These are phyloP conservation scores for Colletotrichum sp. DNA, from an alignment of 2,329 filamentous ascomycete species.

Conservation along the genomic window DNA sequence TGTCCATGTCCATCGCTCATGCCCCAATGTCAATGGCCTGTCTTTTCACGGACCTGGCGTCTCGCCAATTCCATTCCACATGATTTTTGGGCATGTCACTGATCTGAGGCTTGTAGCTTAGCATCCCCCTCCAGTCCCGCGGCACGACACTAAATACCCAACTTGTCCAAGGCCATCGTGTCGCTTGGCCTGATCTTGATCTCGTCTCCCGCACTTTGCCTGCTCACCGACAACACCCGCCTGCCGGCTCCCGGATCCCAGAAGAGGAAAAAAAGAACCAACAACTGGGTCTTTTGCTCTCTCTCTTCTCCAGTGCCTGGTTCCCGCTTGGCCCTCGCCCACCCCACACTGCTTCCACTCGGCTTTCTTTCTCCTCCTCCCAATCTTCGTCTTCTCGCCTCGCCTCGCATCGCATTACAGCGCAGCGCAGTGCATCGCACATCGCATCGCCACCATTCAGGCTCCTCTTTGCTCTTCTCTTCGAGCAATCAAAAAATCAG, in stretches of 20 bases:
- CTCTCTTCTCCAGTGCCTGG: not conserved
- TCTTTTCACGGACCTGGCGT: not conserved
- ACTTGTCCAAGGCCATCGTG: not conserved
- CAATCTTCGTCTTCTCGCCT: not conserved
- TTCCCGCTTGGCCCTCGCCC: not conserved
- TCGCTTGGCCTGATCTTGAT: not conserved
- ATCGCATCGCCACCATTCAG: not conserved
- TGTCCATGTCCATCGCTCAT: not conserved
- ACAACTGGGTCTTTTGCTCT: not conserved
- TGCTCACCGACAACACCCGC: conserved; percentile 8
- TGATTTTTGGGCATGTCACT: conserved; percentile 10
- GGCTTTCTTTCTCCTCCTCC: not conserved
- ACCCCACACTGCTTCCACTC: not conserved
- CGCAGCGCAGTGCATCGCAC: not conserved
- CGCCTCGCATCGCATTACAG: not conserved
- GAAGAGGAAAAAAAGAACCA: not conserved
- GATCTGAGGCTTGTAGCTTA: conserved; percentile 17
- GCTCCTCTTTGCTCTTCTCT: not conserved
- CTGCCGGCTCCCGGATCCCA: not conserved
- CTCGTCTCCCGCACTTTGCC: not conserved
- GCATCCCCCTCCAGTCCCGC: not conserved
- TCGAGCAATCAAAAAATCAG: not conserved
- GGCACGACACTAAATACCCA: not conserved
- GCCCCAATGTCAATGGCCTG: not conserved
- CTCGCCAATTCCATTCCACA: conserved; percentile 10